Evolutionary conservation across 1,284 basidiomycete genomes (phyloP).

Genomic region (Sphaerobolus stellatus): DNA sequence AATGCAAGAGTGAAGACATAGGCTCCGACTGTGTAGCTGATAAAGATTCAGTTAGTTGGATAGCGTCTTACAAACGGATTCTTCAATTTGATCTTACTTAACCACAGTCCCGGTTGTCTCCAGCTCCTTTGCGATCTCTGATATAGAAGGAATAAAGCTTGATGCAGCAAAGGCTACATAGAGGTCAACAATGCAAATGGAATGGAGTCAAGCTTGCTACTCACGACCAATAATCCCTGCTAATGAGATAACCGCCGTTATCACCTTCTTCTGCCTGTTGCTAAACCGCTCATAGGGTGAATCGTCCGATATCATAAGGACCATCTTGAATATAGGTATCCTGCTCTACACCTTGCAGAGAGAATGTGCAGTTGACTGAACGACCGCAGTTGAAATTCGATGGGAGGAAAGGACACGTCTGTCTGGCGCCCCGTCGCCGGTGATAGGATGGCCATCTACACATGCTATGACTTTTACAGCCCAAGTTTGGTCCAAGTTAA

Average conservation of each 20-base stretch:
- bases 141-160: constrained; percentile 45
- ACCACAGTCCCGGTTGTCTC: constrained; percentile 33
- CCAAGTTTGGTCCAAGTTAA: no score
- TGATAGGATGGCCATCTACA: no score
- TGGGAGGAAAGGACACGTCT: no score
- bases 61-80: no score
- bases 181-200: not conserved
- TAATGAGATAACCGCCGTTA: constrained; percentile 53
- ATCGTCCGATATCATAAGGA: no score
- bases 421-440: no score
- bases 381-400: no score
- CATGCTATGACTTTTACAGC: no score
- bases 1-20: constrained; percentile 15
- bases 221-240: constrained; percentile 52
- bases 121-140: constrained; percentile 38
- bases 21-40: constrained; percentile 31
- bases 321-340: no score
- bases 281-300: constrained; percentile 59
- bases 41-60: not conserved
- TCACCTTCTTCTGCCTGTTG: constrained; percentile 40
- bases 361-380: no score
- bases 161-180: constrained; percentile 38
- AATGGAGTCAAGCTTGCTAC: constrained; percentile 19
- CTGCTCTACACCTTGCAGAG: no score
- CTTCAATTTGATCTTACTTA: constrained; percentile 25